These are phyloP conservation scores for Aspergillus carbonarius DNA, from an alignment of 2,329 filamentous ascomycete species.

Conservation along the genomic window DNA sequence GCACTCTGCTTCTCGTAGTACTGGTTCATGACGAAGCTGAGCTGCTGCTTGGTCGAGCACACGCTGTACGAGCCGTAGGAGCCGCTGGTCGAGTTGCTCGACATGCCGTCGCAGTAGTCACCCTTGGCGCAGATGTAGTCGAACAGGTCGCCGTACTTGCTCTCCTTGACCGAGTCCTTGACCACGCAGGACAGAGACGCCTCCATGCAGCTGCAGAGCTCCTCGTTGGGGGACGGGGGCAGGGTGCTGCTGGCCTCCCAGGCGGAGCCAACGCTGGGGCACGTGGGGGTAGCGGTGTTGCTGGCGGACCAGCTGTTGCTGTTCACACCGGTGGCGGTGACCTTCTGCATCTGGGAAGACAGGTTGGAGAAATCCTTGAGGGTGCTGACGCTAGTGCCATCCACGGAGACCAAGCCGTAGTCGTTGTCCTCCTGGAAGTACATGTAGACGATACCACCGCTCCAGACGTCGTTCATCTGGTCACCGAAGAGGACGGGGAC, in stretches of 20 bases:
- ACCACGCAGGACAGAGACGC: slow-evolving; percentile 70
- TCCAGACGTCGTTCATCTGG: slow-evolving; percentile 84
- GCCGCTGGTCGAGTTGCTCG: slow-evolving; percentile 40
- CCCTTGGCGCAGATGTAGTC: slow-evolving; percentile 44
- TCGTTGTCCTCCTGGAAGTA: slow-evolving; percentile 91
- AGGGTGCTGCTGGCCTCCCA: slow-evolving; percentile 72
- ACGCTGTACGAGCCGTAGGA: slow-evolving; percentile 51
- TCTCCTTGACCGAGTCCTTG: slow-evolving; percentile 56
- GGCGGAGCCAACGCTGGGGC: slow-evolving; percentile 63
- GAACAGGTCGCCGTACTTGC: slow-evolving; percentile 64
- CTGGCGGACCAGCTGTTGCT: slow-evolving; percentile 69
- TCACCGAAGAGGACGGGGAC: slow-evolving; percentile 75
- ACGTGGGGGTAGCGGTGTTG: slow-evolving; percentile 67
- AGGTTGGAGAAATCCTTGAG: slow-evolving; percentile 74
- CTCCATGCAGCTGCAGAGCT: slow-evolving; percentile 85
- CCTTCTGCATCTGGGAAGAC: slow-evolving; percentile 66
- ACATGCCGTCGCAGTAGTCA: slow-evolving; percentile 41
- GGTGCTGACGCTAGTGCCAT: slow-evolving; percentile 61
- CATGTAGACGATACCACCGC: slow-evolving; percentile 98
- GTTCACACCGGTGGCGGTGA: slow-evolving; percentile 64
- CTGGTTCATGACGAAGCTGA: slow-evolving; percentile 48
- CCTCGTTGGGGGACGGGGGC: slow-evolving; percentile 75
- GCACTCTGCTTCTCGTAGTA: slow-evolving; percentile 43
- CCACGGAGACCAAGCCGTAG: slow-evolving; percentile 68
- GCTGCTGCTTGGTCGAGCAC: slow-evolving; percentile 45